Base-by-base conservation (phyloP, 306 rosid genomes). In the Cotoneaster glaucophyllus region DNA sequence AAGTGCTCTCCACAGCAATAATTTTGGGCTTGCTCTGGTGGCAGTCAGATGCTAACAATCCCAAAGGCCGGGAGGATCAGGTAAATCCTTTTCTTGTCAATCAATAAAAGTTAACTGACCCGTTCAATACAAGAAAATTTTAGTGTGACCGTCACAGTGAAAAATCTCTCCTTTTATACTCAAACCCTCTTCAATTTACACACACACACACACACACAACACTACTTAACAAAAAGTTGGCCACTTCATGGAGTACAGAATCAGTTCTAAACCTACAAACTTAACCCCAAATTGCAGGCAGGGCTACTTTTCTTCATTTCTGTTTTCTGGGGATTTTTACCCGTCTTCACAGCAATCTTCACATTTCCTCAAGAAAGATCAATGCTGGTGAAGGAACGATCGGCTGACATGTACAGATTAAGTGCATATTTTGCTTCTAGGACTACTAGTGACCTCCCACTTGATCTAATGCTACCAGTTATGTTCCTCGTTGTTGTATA, bases 331-430 rank as follows among this genome's bases (percentile, higher is more conserved):
- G 99, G 97, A 56, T 96, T 96, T 80, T 96, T 96, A 71, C 99
- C 99, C 0, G 97, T 96, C 64, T 95, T 92, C 85, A 92, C 98
- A 3, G 93, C 98, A 44, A 92, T 96, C 76, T 96, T 96, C 71
- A 90, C 99, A 64, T 96, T 96, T 77, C 99, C 99, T 50, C 99
- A 96, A 92, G 99, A 96, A 73, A 89, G 98, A 81, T 98, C 99
- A 24, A 92, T 96, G 99, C 78, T 96, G 73, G 79, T 34, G 32
- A 96, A 96, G 80, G 99, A 96, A 83, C 81, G 99, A 67, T 92
- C 97, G n/a, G 98, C 93, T 29, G 97, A 89, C 81, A 96, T 96
- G 99, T 96, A 96, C 79, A 84, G 97, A 88, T 71, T 96, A 73
- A 96, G 99, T 78, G 98, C 99, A 74, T 96, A 96, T 68, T 96